Base-by-base conservation (phyloP, 257 asterid species). In the Ballota nigra region DNA sequence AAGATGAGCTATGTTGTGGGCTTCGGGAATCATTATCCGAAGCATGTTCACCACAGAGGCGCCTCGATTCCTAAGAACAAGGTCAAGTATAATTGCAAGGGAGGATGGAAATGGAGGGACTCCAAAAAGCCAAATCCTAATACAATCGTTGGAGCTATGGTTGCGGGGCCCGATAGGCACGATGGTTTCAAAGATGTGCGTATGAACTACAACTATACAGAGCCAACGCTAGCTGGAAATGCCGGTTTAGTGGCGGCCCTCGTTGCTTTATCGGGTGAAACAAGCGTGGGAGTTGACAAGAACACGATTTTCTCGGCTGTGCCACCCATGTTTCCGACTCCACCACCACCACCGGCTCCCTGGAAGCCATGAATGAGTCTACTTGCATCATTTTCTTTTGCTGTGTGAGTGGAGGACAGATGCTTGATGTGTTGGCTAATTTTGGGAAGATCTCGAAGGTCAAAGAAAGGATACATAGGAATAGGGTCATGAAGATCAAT, bases 291-390 rank as follows among this genome's bases (percentile, higher is more conserved):
- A 57, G 51, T 94, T 16, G 99, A 94, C 73, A 91, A 88, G 90
- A 91, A 94, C 84, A 94, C 97, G 0, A 86, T 94, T 47, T 94
- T 94, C 78, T 91, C 99, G 15, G 96, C 99, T 0, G 96, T 94
- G 47, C 99, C 99, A 5, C 97, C 99, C 22, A 86, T 94, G 96
- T 94, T 84, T 62, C 97, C 96, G 1, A 87, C 91, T 6, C 91
- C 98, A 8, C 99, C 99, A 8, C 97, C 99, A 0, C 97, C 97
- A 9, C 99, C 99, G 6, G 95, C 99, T 51, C 99, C 99, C 5
- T 94, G 97, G 97, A 91, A 76, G 78, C 99, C 99, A 28, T 92
- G 58, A 55, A 10, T 22, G 31, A 3, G 64, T 29, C 23, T 9
- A 36, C 78, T 60, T 61, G 28, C 64, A 26, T n/a, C 43, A 49